phyloP scores from a whole-genome alignment of 495 filamentous ascomycete species.

The Collariella sp. region DNA sequence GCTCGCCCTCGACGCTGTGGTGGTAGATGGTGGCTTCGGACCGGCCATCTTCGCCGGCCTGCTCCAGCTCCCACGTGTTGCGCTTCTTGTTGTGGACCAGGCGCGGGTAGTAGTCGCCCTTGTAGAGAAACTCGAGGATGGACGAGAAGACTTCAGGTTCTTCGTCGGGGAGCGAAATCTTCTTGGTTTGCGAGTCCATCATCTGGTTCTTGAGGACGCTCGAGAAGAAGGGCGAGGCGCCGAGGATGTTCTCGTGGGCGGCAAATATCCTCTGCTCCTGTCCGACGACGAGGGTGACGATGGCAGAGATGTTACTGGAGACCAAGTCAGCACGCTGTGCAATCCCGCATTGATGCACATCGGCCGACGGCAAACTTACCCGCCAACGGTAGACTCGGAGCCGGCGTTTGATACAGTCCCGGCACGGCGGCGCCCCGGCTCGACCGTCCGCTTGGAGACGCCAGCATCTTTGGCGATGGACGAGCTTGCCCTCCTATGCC shows the following conservation, averaged over 20 bases:
- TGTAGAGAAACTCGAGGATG: slow-evolving; percentile 86
- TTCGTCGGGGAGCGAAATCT: slow-evolving; percentile 73
- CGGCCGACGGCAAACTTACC: slow-evolving; percentile 25
- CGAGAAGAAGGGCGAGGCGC: slow-evolving; percentile 68
- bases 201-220: slow-evolving; percentile 52
- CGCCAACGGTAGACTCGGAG: slow-evolving; percentile 21
- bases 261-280: slow-evolving; percentile 76
- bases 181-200: slow-evolving; percentile 55
- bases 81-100: slow-evolving; percentile 60
- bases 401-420: slow-evolving; percentile 28
- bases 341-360: background rate
- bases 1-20: slow-evolving; percentile 51
- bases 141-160: slow-evolving; percentile 85
- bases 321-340: slow-evolving; percentile 9
- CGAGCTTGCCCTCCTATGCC: slow-evolving; percentile 34
- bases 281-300: slow-evolving; percentile 74
- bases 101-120: slow-evolving; percentile 79
- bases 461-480: slow-evolving; percentile 41
- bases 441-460: slow-evolving; percentile 38
- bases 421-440: slow-evolving; percentile 31
- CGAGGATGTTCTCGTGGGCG: slow-evolving; percentile 79
- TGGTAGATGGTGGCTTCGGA: slow-evolving; percentile 63
- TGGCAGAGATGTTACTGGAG: slow-evolving; percentile 49
- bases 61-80: slow-evolving; percentile 65
- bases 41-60: slow-evolving; percentile 36